Evolutionary conservation across 1,284 basidiomycete species (phyloP), one percentile per base, ranked within the genome.

Genomic region (Malassezia cuniculi): DNA sequence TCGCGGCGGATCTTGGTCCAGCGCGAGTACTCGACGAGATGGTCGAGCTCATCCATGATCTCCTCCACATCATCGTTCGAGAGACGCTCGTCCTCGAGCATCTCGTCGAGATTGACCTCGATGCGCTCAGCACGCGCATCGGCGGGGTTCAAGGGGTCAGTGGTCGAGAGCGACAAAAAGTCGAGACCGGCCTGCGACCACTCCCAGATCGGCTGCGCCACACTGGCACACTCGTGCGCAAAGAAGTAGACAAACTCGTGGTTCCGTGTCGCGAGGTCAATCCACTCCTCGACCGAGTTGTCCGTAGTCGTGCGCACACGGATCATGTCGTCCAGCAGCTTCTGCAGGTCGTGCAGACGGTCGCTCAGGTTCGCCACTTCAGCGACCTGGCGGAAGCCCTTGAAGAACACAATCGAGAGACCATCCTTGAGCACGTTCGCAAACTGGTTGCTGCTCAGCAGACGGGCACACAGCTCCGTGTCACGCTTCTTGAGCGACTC

Each of bases 1-100:
- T 64, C 63, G 53, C 55, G 60, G 14, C 61, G 52, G 34, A 66
- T 58, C 46, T 66, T 66, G 18, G 27, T 46, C 61, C 61, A 66
- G 38, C 54, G 53, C 20, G 49, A 41, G 39, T 51, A 66, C 14
- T 28, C 14, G 7, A 45, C 48, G 18, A 66, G 28, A n/a, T 44
- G 37, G 33, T 63, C 53, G 3, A 53, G 36, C 33, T 66, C 63
- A 11, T 19, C 36, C 1, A 66, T 21, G 33, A 66, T 56, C 34
- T 41, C 44, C 19, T 54, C 43, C 15, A 60, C 55, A 21, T 66
- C 63, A 11, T 46, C 33, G 12, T 54, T 48, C 17, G 39, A 53
- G n/a, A 66, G 41, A 3, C 59, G 43, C n/a, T 52, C 42, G 32
- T 66, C 63, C 28, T 51, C 47, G 15, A 66, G 47, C 29, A 66